Conservation (phyloP, 1,139 yeast species). For the Nakaseomyces sp. region DNA sequence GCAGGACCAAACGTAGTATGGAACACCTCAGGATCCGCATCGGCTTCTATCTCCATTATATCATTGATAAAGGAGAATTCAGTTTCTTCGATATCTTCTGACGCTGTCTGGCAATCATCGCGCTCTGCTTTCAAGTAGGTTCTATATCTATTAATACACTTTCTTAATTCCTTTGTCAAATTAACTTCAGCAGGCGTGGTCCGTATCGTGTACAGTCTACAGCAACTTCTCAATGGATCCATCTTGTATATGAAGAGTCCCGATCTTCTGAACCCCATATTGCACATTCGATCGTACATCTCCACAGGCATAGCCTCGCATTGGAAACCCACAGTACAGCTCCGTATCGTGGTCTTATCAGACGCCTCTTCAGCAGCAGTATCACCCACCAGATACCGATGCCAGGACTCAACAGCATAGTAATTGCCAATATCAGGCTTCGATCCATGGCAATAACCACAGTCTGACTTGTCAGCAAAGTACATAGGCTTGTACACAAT, state of each 20-base stretch:
- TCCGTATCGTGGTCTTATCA: not conserved
- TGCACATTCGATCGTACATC: slow-evolving; percentile 56
- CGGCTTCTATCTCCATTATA: slow-evolving; percentile 28
- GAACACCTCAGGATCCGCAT: slow-evolving; percentile 31
- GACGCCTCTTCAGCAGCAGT: slow-evolving; percentile 12
- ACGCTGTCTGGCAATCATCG: slow-evolving; percentile 25
- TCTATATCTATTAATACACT: slow-evolving; percentile 54
- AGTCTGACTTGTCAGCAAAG: slow-evolving; percentile 31
- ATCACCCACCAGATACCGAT: slow-evolving; percentile 9
- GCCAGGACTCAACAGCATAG: slow-evolving; percentile 34
- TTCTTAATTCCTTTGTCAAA: slow-evolving; percentile 58
- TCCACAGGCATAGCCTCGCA: slow-evolving; percentile 40
- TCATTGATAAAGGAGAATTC: slow-evolving; percentile 32
- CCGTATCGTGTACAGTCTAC: slow-evolving; percentile 75
- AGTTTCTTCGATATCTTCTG: slow-evolving; percentile 26
- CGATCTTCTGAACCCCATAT: slow-evolving; percentile 70
- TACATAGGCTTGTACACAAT: slow-evolving; percentile 33
- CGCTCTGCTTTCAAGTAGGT: slow-evolving; percentile 18
- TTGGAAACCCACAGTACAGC: slow-evolving; percentile 42
- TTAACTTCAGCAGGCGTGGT: slow-evolving; percentile 42
- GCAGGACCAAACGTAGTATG: slow-evolving; percentile 48
- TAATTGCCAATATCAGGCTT: slow-evolving; percentile 34
- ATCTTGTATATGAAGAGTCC: slow-evolving; percentile 68
- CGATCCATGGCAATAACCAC: slow-evolving; percentile 58
- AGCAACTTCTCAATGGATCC: slow-evolving; percentile 65